Base-by-base conservation (phyloP, 148 eudicot genomes). In the Heliosperma pusillum region DNA sequence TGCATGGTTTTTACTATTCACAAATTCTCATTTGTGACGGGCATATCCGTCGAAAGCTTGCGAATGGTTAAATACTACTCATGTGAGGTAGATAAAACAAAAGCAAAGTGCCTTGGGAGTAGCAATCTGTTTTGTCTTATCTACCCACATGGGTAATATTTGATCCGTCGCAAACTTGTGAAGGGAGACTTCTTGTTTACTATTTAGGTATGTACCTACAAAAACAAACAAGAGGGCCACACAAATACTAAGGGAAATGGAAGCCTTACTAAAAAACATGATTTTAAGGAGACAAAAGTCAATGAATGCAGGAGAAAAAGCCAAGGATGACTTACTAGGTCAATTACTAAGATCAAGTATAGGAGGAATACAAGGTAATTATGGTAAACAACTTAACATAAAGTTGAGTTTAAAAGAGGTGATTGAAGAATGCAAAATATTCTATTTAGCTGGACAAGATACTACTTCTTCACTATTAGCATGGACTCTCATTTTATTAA, bases 361-460 rank as follows among this genome's bases (percentile, higher is more conserved):
- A 4, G 42, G 55, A n/a, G n/a, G n/a, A n/a, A n/a, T n/a, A n/a
- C 29, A 77, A 45, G 60, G 9, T 21, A 72, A 69, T 36, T 56
- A 12, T 4, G 30, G 57, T 5, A 66, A 72, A 17, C 73, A 67
- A 72, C 25, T 45, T 1, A 44, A 36, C 2, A 56, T 71, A 12
- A 85, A 83, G 40, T 64, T 83, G 78, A 77, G 83, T 73, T 20
- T 86, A 61, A 56, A 77, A 62, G 86, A 86, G 21, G 82, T 86
- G 55, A 74, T 86, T 47, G 88, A 86, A 64, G 88, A 86, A 81
- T 86, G 88, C 62, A 86, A 86, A 40, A 70, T 77, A 17, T 86
- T 86, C 36, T 86, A 86, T 63, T 19, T 86, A 26, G 81, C 86
- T 9, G 88, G 86, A 25, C 86, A 83, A 74, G 88, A 86, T 24